phyloP scores from a whole-genome alignment of 2,329 filamentous ascomycete genomes.

The Ceratocystis lukuohia region DNA sequence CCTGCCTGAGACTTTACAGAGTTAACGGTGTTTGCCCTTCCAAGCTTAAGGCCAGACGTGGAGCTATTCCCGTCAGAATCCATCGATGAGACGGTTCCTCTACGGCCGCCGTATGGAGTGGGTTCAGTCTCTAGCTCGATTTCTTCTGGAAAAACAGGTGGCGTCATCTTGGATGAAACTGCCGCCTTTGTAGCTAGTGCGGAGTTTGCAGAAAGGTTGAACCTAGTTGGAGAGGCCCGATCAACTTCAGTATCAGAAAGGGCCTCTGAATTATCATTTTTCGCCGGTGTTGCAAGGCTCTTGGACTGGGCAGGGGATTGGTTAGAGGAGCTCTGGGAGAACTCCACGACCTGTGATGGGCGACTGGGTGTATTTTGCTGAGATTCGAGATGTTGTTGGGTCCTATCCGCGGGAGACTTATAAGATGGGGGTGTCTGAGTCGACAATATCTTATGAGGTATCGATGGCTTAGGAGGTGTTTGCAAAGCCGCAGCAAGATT shows the following conservation, averaged over 20 bases:
- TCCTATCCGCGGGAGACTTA: not conserved
- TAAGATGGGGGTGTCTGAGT: not conserved
- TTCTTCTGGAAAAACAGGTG: constrained; percentile 16
- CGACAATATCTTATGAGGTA: not conserved
- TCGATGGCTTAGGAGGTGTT: constrained; percentile 5
- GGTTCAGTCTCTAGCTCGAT: constrained; percentile 17
- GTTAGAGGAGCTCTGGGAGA: not conserved
- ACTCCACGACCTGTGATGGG: not conserved
- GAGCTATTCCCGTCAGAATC: constrained; percentile 13
- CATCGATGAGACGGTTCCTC: constrained; percentile 18
- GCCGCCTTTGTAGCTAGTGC: not conserved
- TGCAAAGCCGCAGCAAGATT: constrained; percentile 11
- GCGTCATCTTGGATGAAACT: constrained; percentile 8
- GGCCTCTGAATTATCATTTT: constrained; percentile 3
- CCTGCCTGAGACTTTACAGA: constrained; percentile 17
- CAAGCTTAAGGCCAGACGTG: constrained; percentile 6
- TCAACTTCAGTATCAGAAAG: constrained; percentile 10
- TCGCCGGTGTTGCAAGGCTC: not conserved
- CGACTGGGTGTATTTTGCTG: constrained; percentile 3
- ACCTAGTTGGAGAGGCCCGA: constrained; percentile 5
- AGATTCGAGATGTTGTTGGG: not conserved
- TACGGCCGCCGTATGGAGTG: constrained; percentile 17
- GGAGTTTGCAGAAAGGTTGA: not conserved
- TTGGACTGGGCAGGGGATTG: constrained; percentile 3
- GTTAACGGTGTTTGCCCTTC: constrained; percentile 8